phyloP scores from a whole-genome alignment of 2,329 filamentous ascomycete genomes.

The Lachnellula cervina region DNA sequence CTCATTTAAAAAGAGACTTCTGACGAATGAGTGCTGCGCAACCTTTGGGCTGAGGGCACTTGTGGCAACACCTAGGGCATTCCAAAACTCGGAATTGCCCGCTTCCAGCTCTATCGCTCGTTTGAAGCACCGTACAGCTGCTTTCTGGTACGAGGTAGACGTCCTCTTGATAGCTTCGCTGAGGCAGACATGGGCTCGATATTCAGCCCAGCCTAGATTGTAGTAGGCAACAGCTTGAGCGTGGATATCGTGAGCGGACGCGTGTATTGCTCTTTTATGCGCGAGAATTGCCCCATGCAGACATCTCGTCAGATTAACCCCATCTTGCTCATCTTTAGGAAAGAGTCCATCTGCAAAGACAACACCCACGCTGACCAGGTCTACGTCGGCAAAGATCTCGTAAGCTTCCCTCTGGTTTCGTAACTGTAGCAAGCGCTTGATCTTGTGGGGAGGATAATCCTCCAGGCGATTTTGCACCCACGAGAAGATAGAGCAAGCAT shows the following conservation, averaged over 20 bases:
- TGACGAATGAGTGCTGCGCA: slow-evolving; percentile 86
- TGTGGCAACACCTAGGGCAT: slow-evolving; percentile 86
- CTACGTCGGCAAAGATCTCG: slow-evolving; percentile 61
- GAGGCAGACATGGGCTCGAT: slow-evolving; percentile 69
- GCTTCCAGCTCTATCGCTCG: slow-evolving; percentile 91
- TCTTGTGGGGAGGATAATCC: slow-evolving; percentile 55
- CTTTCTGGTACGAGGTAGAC: slow-evolving; percentile 66
- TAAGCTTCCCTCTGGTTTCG: slow-evolving; percentile 50
- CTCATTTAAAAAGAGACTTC: slow-evolving; percentile 90
- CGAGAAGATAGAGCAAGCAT: slow-evolving; percentile 81
- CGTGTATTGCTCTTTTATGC: slow-evolving; percentile 78
- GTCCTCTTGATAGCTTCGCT: slow-evolving; percentile 48
- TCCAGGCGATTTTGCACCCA: slow-evolving; percentile 64
- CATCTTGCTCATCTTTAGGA: slow-evolving; percentile 29
- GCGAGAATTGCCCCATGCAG: slow-evolving; percentile 73
- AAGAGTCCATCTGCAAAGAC: slow-evolving; percentile 32
- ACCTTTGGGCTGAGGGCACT: slow-evolving; percentile 80
- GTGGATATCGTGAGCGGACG: slow-evolving; percentile 68
- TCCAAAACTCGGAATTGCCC: slow-evolving; percentile 95
- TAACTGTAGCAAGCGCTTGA: slow-evolving; percentile 54
- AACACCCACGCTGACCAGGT: slow-evolving; percentile 50
- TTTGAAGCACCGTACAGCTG: slow-evolving; percentile 88
- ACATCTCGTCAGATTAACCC: slow-evolving; percentile 48
- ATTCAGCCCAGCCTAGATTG: slow-evolving; percentile 92
- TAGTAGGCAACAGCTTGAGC: slow-evolving; percentile 96